Evolutionary conservation across 495 filamentous ascomycete genomes (phyloP), one percentile per base, ranked within the genome.

Genomic region (Halenospora varia): DNA sequence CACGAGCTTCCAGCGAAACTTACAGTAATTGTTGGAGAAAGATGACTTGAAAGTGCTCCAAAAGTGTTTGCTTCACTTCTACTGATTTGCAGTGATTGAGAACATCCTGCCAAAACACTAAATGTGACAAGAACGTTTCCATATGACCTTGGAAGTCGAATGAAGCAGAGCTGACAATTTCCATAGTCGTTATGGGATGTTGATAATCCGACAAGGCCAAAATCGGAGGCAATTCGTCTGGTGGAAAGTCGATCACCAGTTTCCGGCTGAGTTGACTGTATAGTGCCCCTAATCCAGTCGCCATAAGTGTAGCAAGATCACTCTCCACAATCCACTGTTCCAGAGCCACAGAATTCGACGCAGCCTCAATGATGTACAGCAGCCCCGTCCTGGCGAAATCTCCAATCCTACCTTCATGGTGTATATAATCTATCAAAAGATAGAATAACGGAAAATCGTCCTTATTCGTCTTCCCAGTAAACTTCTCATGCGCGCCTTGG

Each of bases 321-420:
- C 93, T 97, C 66, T 96, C 90, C 47, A 97, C 90, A 48, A 99
- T 85, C 94, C 94, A 99, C 64, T 88, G 87, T 71, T 97, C 95
- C 48, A 99, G 70, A 41, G 82, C 78, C 26, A 84, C 79, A 0
- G 90, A 95, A 52, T 83, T 85, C 1, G 90, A 92, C 1, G 93
- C 90, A 2, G 90, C 88, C 71, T 97, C 94, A 61, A 97, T 95
- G 56, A 99, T 86, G 68, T 99, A 97, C 8, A 99, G 80, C 49
- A 99, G 71, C 0, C 94, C 94, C 0, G 93, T 99, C 49, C 94
- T 80, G n/a, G 95, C 93, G 74, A 99, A 99, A 70, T 99, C 94
- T 20, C 94, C 94, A 18, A 92, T 85, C 26, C 89, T 84, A 46
- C 92, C 92, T 55, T 96, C 92, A 57, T 93, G 87, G 66, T 99